A percentile compares a stretch with the other conserved stretches of the same genome.
Evolutionary conservation across 306 rosid genomes (phyloP).

Genomic region (Quercus cerris): DNA sequence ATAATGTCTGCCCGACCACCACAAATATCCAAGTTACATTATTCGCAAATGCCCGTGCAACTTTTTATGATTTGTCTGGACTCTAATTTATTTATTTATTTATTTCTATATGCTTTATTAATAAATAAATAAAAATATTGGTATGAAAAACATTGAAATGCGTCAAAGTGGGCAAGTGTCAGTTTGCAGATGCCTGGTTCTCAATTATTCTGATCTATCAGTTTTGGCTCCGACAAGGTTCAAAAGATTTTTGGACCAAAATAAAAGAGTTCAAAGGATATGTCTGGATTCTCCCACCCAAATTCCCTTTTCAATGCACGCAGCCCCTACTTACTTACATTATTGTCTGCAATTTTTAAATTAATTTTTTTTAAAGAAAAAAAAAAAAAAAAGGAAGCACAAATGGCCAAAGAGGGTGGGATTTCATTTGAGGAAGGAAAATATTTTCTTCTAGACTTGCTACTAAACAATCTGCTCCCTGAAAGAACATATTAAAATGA

Average conservation of each 20-base stretch:
- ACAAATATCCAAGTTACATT: slow-evolving; percentile 36
- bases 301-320: slow-evolving; percentile 27
- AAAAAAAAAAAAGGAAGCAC: too few species aligned
- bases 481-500: too few species aligned
- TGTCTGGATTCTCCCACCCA: slow-evolving; percentile 37
- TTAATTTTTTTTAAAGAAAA: too few species aligned
- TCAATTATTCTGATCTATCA: background rate
- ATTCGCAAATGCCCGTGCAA: slow-evolving; percentile 31
- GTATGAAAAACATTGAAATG: background rate
- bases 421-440: too few species aligned
- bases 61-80: slow-evolving; percentile 15
- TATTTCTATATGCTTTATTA: too few species aligned
- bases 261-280: slow-evolving; percentile 19
- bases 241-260: background rate
- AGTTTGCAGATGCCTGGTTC: background rate
- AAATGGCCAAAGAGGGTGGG: too few species aligned
- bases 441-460: too few species aligned
- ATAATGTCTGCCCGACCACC: slow-evolving; percentile 22
- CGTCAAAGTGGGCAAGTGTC: slow-evolving; percentile 13
- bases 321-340: background rate
- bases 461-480: too few species aligned
- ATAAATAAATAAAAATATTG: background rate
- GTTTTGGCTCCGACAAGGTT: slow-evolving; percentile 16
- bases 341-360: background rate
- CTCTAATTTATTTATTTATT: too few species aligned